A percentile compares a stretch with the other conserved stretches of the same genome.
Evolutionary conservation across 495 filamentous ascomycete species (phyloP).

Genomic region (Terfezia claveryi): DNA sequence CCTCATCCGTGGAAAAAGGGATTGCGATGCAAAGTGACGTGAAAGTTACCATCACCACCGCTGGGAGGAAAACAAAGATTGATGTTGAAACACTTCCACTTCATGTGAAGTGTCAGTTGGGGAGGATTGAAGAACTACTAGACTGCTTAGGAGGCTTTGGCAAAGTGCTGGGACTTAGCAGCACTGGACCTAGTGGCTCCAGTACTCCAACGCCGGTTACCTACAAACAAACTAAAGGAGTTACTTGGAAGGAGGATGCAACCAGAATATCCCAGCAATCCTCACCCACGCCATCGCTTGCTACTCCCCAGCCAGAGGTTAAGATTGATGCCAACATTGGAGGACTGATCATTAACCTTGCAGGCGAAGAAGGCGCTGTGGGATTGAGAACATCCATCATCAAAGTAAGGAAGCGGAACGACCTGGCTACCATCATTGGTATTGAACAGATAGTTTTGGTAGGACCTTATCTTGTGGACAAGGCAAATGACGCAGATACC

Average conservation of each 20-base stretch:
- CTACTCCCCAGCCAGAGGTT: conserved; percentile 20
- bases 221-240: conserved; percentile 34
- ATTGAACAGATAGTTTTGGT: conserved; percentile 52
- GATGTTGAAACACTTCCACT: conserved; percentile 69
- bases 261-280: conserved; percentile 8
- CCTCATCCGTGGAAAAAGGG: conserved; percentile 22
- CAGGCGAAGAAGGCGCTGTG: conserved; percentile 57
- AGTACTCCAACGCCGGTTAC: conserved; percentile 23
- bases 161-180: conserved; percentile 57
- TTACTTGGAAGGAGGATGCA: conserved; percentile 25
- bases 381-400: conserved; percentile 52
- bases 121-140: conserved; percentile 64
- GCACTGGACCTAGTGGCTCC: conserved; percentile 51
- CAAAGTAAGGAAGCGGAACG: conserved; percentile 37
- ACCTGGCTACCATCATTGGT: conserved; percentile 42
- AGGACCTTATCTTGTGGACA: conserved; percentile 37
- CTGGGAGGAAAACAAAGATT: conserved; percentile 29
- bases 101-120: conserved; percentile 53
- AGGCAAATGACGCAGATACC: conserved; percentile 21
- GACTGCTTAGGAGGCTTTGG: conserved; percentile 81
- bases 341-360: conserved; percentile 46
- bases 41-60: conserved; percentile 31
- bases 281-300: conserved; percentile 12
- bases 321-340: conserved; percentile 62
- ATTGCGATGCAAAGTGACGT: neutral